Conservation (phyloP, 257 asterid species). For the Fraxinus excelsior region DNA sequence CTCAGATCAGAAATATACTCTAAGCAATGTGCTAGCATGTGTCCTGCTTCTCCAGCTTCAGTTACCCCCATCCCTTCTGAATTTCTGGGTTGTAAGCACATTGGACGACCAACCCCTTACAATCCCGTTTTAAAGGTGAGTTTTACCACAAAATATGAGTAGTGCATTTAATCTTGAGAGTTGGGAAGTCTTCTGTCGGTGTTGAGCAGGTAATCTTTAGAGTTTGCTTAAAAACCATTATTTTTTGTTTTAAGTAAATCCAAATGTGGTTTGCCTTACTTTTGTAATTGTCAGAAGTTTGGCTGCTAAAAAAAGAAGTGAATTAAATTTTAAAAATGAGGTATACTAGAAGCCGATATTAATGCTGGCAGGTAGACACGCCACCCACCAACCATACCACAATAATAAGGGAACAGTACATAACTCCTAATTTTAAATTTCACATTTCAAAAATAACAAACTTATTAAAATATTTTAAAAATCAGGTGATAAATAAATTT, state of each 20-base stretch:
- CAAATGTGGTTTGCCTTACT: slow-evolving; percentile 19
- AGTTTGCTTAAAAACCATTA: slow-evolving; percentile 8
- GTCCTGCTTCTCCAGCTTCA: slow-evolving; percentile 57
- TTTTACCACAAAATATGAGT: neutral
- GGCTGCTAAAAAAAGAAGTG: slow-evolving; percentile 24
- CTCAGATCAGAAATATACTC: neutral
- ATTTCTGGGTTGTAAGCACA: too few relatives aligned
- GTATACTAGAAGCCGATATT: slow-evolving; percentile 24
- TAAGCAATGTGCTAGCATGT: slow-evolving; percentile 33
- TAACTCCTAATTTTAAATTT: too few relatives aligned
- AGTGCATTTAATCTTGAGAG: neutral
- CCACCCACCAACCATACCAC: slow-evolving; percentile 10
- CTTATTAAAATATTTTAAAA: too few relatives aligned
- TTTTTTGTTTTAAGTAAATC: neutral
- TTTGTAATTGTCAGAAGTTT: slow-evolving; percentile 28
- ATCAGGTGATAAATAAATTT: too few relatives aligned
- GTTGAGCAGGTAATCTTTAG: slow-evolving; percentile 27
- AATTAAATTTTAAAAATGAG: slow-evolving; percentile 12
- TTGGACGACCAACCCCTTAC: neutral
- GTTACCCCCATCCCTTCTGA: slow-evolving; percentile 11
- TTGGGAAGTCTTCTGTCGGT: slow-evolving; percentile 21
- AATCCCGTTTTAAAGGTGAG: neutral
- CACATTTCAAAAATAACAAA: too few relatives aligned
- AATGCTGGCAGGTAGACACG: neutral
- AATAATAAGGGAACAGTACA: too few relatives aligned